Evolutionary conservation across 2,329 filamentous ascomycete genomes (phyloP), one percentile per base, ranked within the genome.

Genomic region (Podosphaera xanthii): DNA sequence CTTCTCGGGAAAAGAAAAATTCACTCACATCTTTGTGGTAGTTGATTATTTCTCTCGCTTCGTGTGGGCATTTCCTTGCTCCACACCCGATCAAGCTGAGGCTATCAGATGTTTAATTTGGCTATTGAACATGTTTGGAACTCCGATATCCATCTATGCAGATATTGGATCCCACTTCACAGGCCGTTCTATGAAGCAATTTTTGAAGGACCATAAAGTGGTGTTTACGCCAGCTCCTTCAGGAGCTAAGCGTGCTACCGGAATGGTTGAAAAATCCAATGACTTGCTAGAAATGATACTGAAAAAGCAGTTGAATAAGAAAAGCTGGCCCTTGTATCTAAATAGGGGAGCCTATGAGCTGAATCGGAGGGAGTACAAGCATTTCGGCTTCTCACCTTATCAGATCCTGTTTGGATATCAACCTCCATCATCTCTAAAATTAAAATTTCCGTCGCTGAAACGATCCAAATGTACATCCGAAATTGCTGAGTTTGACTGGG

Each of bases 211-310:
- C 40, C 53, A 55, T 12, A 55, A 40, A 38, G 36, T 31, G 53
- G 53, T 42, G 36, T 57, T 30, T 42, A 57, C 38, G 6, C 31
- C 54, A 40, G 35, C 36, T 8, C 54, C 54, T 40, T 40, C 22
- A 57, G 54, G 6, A 31, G 35, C 54, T 31, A 42, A 57, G 44
- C 14, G 38, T 30, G 36, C 54, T 31, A 57, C 36, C 22, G 35
- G 54, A 38, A 44, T 57, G 14, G 55, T 57, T 34, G 38, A 57
- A 48, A 57, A 57, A n/a, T n/a, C 31, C 6, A 57, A 57, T 40
- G 31, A 57, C 8, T 22, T 48, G 10, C 35, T 48, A 14, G 30
- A 57, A 33, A 57, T 57, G n/a, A 35, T 30, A 36, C 22, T 44
- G 14, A 48, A 57, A 42, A 55, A 55, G n/a, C 34, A 40, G 12